phyloP scores from a whole-genome alignment of 495 filamentous ascomycete genomes.

The Tuber brumale region DNA sequence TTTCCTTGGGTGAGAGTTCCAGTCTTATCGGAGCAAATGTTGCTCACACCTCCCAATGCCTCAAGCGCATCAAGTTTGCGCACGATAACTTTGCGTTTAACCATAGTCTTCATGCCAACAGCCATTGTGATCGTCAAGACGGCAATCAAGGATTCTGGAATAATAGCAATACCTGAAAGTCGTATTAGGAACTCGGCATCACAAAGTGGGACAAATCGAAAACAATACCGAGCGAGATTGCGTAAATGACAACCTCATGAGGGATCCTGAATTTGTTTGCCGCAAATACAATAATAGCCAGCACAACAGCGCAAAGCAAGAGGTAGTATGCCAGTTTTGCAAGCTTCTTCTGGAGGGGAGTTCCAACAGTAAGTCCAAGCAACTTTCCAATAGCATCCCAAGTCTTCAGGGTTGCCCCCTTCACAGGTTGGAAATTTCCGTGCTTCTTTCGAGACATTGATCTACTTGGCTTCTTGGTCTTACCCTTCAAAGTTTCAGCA shows the following conservation, averaged over 20 bases:
- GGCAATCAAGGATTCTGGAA: slow-evolving; percentile 63
- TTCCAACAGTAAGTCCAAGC: slow-evolving; percentile 70
- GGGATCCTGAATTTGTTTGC: slow-evolving; percentile 64
- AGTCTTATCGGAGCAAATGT: slow-evolving; percentile 86
- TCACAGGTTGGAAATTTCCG: slow-evolving; percentile 54
- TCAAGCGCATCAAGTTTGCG: slow-evolving; percentile 75
- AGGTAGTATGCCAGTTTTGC: slow-evolving; percentile 68
- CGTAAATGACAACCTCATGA: slow-evolving; percentile 73
- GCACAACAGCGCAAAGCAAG: slow-evolving; percentile 64
- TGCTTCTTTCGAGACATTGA: slow-evolving; percentile 60
- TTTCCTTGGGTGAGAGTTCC: slow-evolving; percentile 73
- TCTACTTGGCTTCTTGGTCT: slow-evolving; percentile 54
- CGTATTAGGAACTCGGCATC: slow-evolving; percentile 10
- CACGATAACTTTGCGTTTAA: slow-evolving; percentile 67
- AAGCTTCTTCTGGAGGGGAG: slow-evolving; percentile 74
- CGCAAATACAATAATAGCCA: slow-evolving; percentile 74
- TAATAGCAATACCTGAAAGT: slow-evolving; percentile 60
- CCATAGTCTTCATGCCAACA: slow-evolving; percentile 70
- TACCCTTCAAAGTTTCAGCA: slow-evolving; percentile 58
- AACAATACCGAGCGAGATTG: slow-evolving; percentile 57
- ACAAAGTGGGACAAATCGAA: background rate
- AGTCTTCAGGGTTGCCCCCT: slow-evolving; percentile 52
- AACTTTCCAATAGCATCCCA: slow-evolving; percentile 61
- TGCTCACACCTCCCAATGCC: slow-evolving; percentile 75
- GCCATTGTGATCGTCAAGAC: slow-evolving; percentile 71